A percentile compares a stretch with the other conserved stretches of the same genome.
These are phyloP conservation scores for Daldinia caldariorum DNA, from an alignment of 495 filamentous ascomycete species.

Conservation along the genomic window DNA sequence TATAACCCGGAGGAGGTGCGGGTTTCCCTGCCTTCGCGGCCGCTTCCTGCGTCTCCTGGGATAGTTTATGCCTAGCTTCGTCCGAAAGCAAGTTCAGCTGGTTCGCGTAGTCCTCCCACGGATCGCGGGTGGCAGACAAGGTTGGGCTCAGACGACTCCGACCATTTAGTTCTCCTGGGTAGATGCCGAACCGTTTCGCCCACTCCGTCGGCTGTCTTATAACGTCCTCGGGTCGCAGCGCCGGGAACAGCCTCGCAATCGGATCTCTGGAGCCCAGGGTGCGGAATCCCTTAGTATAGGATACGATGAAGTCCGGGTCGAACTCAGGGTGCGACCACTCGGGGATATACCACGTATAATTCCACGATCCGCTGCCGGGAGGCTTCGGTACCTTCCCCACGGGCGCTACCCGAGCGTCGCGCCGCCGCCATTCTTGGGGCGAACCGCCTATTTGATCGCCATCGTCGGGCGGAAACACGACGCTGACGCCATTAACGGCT, in stretches of 20 bases:
- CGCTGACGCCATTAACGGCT: neutral
- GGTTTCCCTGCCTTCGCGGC: neutral
- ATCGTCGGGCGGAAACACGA: neutral
- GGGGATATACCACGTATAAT: conserved; percentile 42
- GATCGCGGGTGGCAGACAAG: conserved; percentile 39
- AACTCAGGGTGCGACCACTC: conserved; percentile 46
- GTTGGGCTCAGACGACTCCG: conserved; percentile 51
- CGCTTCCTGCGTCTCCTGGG: conserved; percentile 1
- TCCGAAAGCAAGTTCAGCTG: conserved; percentile 33
- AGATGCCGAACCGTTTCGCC: conserved; percentile 50
- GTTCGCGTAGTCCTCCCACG: conserved; percentile 25
- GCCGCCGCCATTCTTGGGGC: neutral
- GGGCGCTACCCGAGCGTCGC: neutral
- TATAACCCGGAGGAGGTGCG: conserved; percentile 11
- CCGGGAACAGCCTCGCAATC: conserved; percentile 41
- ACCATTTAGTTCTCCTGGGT: conserved; percentile 41
- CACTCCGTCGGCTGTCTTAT: conserved; percentile 46
- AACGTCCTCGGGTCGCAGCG: conserved; percentile 39
- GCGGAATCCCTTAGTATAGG: neutral
- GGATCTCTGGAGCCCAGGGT: conserved; percentile 21
- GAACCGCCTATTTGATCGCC: neutral
- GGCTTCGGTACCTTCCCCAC: conserved; percentile 20
- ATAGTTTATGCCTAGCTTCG: neutral
- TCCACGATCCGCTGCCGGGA: conserved; percentile 23
- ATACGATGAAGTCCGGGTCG: conserved; percentile 5